Evolutionary conservation across 495 filamentous ascomycete species (phyloP).

Genomic region (Penicillium pancosmium): DNA sequence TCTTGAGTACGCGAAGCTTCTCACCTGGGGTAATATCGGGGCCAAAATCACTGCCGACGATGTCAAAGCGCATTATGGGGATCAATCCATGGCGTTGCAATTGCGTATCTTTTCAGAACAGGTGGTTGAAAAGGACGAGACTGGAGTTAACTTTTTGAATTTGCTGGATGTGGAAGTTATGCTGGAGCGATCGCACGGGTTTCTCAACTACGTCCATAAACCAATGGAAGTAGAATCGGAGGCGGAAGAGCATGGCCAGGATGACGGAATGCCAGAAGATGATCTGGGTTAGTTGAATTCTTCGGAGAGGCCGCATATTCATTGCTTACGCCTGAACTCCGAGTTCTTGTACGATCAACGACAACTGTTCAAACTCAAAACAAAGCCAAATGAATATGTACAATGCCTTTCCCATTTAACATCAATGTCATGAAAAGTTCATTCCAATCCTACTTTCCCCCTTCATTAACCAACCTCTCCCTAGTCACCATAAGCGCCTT

Average conservation of each 20-base stretch:
- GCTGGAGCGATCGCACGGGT: background rate
- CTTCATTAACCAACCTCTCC: constrained; percentile 5
- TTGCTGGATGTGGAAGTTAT: background rate
- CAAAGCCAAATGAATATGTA: too few relatives aligned
- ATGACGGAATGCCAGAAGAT: too few relatives aligned
- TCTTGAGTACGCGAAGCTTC: background rate
- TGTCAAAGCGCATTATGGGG: background rate
- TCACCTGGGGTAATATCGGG: background rate
- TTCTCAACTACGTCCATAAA: background rate
- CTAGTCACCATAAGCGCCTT: constrained; percentile 12
- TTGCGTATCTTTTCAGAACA: background rate
- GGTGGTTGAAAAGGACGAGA: background rate
- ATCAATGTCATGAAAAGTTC: too few relatives aligned
- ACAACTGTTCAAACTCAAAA: too few relatives aligned
- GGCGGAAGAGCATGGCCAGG: too few relatives aligned
- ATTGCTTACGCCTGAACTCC: too few relatives aligned
- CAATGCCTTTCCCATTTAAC: background rate
- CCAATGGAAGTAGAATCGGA: too few relatives aligned
- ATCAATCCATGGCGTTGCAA: background rate
- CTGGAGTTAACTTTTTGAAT: background rate
- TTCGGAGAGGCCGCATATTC: too few relatives aligned
- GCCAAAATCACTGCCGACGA: background rate
- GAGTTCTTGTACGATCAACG: too few relatives aligned
- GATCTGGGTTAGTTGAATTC: too few relatives aligned
- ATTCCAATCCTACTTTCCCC: background rate